Conservation (phyloP, 768 basidiomycete species). For the Neoboletus magnificus region DNA sequence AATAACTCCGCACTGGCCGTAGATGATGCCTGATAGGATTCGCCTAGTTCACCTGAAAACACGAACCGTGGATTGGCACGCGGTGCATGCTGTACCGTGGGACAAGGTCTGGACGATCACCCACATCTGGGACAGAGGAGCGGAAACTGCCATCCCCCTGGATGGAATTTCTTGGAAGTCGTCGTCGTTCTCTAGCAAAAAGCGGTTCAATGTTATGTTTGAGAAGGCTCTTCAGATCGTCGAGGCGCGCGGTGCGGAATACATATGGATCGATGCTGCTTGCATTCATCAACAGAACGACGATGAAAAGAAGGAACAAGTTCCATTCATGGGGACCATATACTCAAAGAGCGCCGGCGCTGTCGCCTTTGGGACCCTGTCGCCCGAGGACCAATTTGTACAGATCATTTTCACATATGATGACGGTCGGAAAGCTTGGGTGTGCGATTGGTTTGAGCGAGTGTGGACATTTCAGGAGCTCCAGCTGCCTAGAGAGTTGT, state of each 20-base stretch:
- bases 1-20: neutral
- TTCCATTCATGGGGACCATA: constrained; percentile 6
- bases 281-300: constrained; percentile 1
- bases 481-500: constrained; percentile 1
- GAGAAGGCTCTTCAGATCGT: neutral
- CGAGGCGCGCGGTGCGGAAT: neutral
- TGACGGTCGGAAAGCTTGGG: constrained; percentile 6
- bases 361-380: constrained; percentile 7
- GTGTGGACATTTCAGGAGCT: constrained; percentile 17
- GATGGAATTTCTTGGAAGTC: constrained; percentile 1
- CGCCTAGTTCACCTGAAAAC: constrained; percentile 1
- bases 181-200: constrained; percentile 1
- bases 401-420: constrained; percentile 1
- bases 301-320: neutral
- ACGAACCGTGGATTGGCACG: neutral
- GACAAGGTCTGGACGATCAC: constrained; percentile 9
- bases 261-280: constrained; percentile 12
- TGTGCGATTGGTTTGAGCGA: constrained; percentile 13
- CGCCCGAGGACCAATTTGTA: neutral
- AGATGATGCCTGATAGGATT: neutral
- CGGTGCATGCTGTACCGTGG: neutral
- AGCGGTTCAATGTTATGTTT: constrained; percentile 3
- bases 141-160: neutral
- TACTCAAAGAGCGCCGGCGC: constrained; percentile 6
- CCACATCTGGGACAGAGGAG: constrained; percentile 6